Evolutionary conservation across 1,284 basidiomycete genomes (phyloP).

Genomic region (Papiliotrema nemorosa): DNA sequence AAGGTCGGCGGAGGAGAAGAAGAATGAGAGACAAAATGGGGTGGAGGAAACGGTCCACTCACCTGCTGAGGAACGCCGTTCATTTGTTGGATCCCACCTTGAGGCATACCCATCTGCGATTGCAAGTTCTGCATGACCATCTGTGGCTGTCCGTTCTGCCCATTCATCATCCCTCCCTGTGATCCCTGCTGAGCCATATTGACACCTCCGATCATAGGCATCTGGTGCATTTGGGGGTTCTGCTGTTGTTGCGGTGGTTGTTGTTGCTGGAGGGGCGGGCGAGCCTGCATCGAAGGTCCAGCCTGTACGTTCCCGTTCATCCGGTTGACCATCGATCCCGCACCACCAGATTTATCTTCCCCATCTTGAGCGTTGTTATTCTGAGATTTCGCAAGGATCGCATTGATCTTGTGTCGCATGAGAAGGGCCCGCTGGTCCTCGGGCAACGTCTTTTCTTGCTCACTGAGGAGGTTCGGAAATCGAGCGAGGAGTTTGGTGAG

Average conservation of each 20-base stretch:
- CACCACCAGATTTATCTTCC: too few species aligned
- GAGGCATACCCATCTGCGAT: neutral
- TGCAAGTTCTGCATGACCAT: conserved; percentile 5
- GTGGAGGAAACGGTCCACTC: conserved; percentile 1
- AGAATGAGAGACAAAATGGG: neutral
- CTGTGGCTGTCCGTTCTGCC: conserved; percentile 1
- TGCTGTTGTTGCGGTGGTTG: too few species aligned
- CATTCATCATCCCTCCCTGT: conserved; percentile 1
- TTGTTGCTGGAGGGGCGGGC: too few species aligned
- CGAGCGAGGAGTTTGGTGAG: conserved; percentile 11
- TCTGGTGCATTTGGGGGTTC: neutral
- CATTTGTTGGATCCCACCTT: conserved; percentile 6
- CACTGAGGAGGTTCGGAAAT: conserved; percentile 22
- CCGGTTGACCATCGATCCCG: too few species aligned
- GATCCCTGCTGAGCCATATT: conserved; percentile 4
- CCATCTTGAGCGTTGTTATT: too few species aligned
- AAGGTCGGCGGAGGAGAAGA: neutral
- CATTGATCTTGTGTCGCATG: conserved; percentile 13
- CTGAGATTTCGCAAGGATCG: conserved; percentile 7
- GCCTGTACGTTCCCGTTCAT: too few species aligned
- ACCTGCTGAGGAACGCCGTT: conserved; percentile 15
- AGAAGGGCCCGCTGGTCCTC: conserved; percentile 17
- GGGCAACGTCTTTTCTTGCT: conserved; percentile 29
- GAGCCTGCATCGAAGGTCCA: too few species aligned
- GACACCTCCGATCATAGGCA: neutral